Conservation (phyloP, 2,329 filamentous ascomycete genomes). For the Cadophora sp. region DNA sequence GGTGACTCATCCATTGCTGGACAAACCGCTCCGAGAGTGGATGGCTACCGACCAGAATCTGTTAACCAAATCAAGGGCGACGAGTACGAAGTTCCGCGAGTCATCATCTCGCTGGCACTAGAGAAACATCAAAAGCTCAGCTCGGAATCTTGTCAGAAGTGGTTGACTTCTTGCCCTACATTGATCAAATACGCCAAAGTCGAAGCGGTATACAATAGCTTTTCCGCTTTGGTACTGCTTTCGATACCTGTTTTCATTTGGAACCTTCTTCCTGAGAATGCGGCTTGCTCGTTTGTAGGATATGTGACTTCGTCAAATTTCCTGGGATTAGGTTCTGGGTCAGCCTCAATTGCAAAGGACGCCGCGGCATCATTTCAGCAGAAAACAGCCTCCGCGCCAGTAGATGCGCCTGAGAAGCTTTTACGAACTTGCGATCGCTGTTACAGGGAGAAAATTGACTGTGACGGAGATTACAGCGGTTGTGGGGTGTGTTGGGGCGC, state of each 20-base stretch:
- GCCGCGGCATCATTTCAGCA: neutral
- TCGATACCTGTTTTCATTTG: slow-evolving; percentile 65
- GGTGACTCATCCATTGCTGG: neutral
- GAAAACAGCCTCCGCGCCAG: neutral
- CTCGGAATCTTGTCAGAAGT: slow-evolving; percentile 63
- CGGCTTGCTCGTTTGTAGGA: slow-evolving; percentile 64
- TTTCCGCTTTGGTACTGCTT: slow-evolving; percentile 62
- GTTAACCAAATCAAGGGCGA: neutral
- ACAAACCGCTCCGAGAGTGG: neutral
- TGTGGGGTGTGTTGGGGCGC: neutral
- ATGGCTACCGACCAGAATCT: slow-evolving; percentile 6
- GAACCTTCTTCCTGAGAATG: slow-evolving; percentile 64
- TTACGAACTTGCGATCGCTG: neutral
- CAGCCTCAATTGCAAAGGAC: neutral
- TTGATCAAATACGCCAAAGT: slow-evolving; percentile 66
- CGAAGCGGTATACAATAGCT: slow-evolving; percentile 66
- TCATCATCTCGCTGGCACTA: slow-evolving; percentile 65
- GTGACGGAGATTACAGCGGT: neutral
- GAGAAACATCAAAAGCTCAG: slow-evolving; percentile 65
- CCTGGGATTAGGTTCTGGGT: neutral
- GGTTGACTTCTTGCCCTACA: slow-evolving; percentile 58
- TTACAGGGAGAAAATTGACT: neutral
- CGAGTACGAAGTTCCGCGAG: slow-evolving; percentile 51
- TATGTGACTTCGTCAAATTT: slow-evolving; percentile 51
- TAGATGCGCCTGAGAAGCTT: neutral